Percentiles rank a stretch among this genome's conserved stretches.
These are phyloP conservation scores for Pichia sp. DNA, from an alignment of 1,139 yeast genomes.

Conservation along the genomic window DNA sequence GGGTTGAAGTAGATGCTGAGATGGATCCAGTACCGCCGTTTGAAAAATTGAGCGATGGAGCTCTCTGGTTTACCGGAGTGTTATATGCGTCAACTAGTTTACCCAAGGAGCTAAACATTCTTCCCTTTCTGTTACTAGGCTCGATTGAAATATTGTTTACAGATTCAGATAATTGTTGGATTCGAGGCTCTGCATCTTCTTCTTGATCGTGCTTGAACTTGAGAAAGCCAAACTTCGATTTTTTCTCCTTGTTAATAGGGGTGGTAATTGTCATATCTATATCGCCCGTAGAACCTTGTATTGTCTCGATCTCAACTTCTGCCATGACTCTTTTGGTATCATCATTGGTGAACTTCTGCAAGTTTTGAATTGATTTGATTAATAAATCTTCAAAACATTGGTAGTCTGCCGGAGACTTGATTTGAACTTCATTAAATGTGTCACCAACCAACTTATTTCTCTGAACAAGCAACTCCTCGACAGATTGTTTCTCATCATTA, in stretches of 20 bases:
- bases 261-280: conserved; percentile 55
- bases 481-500: conserved; percentile 43
- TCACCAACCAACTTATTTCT: conserved; percentile 35
- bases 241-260: conserved; percentile 43
- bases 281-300: conserved; percentile 81
- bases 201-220: conserved; percentile 20
- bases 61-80: conserved; percentile 11
- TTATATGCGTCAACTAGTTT: conserved; percentile 18
- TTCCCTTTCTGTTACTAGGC: conserved; percentile 16
- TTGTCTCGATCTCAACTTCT: conserved; percentile 87
- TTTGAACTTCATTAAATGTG: conserved; percentile 36
- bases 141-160: conserved; percentile 16
- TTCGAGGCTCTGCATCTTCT: not conserved
- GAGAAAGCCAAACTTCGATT: conserved; percentile 53
- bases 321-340: conserved; percentile 70
- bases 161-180: conserved; percentile 13
- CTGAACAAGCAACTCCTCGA: conserved; percentile 43
- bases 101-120: conserved; percentile 17
- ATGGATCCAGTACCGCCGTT: conserved; percentile 21
- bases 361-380: conserved; percentile 48
- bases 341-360: conserved; percentile 63
- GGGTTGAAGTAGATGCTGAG: not conserved
- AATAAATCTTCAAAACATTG: conserved; percentile 53
- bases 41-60: conserved; percentile 8
- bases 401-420: conserved; percentile 39